Evolutionary conservation across 2,329 filamentous ascomycete genomes (phyloP), one percentile per base, ranked within the genome.

Genomic region (Fusarium caatingaense): DNA sequence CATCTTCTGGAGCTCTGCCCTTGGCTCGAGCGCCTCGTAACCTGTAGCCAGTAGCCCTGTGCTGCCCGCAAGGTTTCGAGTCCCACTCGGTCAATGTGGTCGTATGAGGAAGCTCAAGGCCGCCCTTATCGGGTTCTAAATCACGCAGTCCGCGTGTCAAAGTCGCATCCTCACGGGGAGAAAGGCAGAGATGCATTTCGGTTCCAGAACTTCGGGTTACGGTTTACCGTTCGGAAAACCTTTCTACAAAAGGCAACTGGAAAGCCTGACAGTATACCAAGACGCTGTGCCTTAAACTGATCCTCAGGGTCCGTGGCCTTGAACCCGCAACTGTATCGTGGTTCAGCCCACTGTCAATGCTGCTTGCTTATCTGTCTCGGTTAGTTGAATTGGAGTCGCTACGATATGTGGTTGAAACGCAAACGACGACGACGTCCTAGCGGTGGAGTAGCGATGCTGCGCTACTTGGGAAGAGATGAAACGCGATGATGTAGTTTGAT

Each of bases 31-130:
- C 57, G 18, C 30, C 34, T 28, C 32, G n/a, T 40, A 51, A 51
- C n/a, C 49, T 41, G 49, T 41, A 51, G 49, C 34, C 64, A 25
- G 49, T 28, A 51, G 49, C 34, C 58, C 42, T 47, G 44, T 49
- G 46, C 47, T 46, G 27, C 20, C 37, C 12, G 50, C 63, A 59
- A 57, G 59, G 64, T 68, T 65, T 49, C 59, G 47, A 55, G 40
- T 46, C 42, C 45, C 47, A 46, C 56, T 60, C 51, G 54, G 67
- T 44, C 49, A 40, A 55, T 44, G 42, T 46, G 42, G 53, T 71
- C 58, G 58, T 71, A 75, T 69, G 66, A 74, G 66, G 56, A 70
- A 72, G 59, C 60, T 64, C 63, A 69, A 55, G 40, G 32, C 13
- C 42, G 23, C 57, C 56, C 13, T 12, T 30, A 23, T 37, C 18